Conservation (phyloP, 2,329 filamentous ascomycete species). For the Microdochium nivale region DNA sequence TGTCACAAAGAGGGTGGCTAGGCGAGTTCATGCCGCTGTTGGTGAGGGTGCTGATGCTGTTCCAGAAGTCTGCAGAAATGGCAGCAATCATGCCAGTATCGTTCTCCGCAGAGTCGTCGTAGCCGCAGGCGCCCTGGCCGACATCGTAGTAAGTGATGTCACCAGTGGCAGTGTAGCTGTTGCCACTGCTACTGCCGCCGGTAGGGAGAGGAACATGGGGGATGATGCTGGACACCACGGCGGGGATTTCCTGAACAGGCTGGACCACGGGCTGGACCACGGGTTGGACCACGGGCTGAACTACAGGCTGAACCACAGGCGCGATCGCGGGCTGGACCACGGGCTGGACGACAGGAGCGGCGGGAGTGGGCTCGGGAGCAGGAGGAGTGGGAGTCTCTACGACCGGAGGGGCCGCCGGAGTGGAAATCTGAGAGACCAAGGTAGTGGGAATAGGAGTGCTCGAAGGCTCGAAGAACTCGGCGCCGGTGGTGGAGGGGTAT, state of each 20-base stretch:
- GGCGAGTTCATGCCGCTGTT: slow-evolving; percentile 36
- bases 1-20: slow-evolving; percentile 60
- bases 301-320: no score
- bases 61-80: slow-evolving; percentile 45
- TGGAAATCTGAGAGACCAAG: slow-evolving; percentile 3
- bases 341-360: slow-evolving; percentile 9
- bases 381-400: slow-evolving; percentile 1
- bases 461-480: slow-evolving; percentile 20
- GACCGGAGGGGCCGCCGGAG: neutral
- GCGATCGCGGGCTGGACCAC: no score
- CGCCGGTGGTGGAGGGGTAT: slow-evolving; percentile 12
- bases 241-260: slow-evolving; percentile 6
- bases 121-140: slow-evolving; percentile 62
- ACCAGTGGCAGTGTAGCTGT: slow-evolving; percentile 34
- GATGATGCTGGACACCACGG: slow-evolving; percentile 3
- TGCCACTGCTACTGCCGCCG: slow-evolving; percentile 14
- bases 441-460: slow-evolving; percentile 3
- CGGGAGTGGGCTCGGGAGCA: slow-evolving; percentile 10
- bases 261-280: no score
- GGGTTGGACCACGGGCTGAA: no score
- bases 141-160: slow-evolving; percentile 69
- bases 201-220: neutral
- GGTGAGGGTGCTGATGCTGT: slow-evolving; percentile 48
- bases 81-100: slow-evolving; percentile 55
- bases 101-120: slow-evolving; percentile 49